Evolutionary conservation across 2,329 filamentous ascomycete species (phyloP).

Genomic region (Blumeriella jaapii): DNA sequence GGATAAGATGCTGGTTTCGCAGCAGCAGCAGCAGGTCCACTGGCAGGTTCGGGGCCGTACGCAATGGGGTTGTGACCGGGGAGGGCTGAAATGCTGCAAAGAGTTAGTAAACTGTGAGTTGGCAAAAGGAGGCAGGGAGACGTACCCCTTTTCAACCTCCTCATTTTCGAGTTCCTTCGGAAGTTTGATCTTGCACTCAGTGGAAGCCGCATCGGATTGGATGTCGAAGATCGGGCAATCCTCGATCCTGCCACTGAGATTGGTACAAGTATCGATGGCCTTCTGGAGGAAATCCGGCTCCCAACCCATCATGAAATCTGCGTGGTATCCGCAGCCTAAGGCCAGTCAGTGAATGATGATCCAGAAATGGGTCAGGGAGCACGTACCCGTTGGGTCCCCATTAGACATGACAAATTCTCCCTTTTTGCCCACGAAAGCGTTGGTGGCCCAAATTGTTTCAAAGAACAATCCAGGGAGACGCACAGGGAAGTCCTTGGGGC

Average conservation of each 20-base stretch:
- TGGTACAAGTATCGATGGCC: slow-evolving; percentile 68
- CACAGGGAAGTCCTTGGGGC: slow-evolving; percentile 55
- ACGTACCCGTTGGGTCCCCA: slow-evolving; percentile 59
- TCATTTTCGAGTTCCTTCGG: slow-evolving; percentile 46
- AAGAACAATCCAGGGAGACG: slow-evolving; percentile 68
- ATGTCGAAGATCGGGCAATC: slow-evolving; percentile 70
- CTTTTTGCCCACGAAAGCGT: slow-evolving; percentile 45
- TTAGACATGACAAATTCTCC: slow-evolving; percentile 69
- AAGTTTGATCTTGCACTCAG: slow-evolving; percentile 52
- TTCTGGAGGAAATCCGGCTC: slow-evolving; percentile 54
- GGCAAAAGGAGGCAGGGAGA: background rate
- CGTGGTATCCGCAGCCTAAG: slow-evolving; percentile 63
- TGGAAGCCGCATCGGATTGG: slow-evolving; percentile 42
- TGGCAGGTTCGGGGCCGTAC: slow-evolving; percentile 43
- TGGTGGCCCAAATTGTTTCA: slow-evolving; percentile 75
- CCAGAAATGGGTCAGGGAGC: background rate
- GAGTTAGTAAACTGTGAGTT: no score
- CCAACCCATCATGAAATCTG: slow-evolving; percentile 75
- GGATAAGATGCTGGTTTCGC: no score
- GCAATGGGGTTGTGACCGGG: slow-evolving; percentile 44
- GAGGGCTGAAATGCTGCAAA: no score
- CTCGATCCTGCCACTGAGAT: slow-evolving; percentile 51
- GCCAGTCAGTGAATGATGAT: slow-evolving; percentile 6
- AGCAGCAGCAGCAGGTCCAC: no score
- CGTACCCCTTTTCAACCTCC: slow-evolving; percentile 37